Evolutionary conservation across 2,329 filamentous ascomycete species (phyloP), one percentile per base, ranked within the genome.

Genomic region (Ampelomyces quisqualis): DNA sequence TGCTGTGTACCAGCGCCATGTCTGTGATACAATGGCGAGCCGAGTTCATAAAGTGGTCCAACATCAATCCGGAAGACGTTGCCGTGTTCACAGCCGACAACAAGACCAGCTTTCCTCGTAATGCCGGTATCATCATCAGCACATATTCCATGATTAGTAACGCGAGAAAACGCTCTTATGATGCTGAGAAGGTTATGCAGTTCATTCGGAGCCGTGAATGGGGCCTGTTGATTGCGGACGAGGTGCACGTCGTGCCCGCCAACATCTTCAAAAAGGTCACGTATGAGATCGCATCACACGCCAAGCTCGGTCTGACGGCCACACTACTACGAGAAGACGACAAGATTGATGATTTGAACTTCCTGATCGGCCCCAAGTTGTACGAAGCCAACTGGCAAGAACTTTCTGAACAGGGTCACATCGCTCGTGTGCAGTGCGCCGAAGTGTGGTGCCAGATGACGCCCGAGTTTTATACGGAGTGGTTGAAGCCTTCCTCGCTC

Each of bases 371-470:
- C 0, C 93, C 93, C 0, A 98, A 98, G 68, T 76, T 98, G 0
- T 98, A 95, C 64, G 93, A 98, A 70, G 93, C 93, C 19, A 98
- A 98, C 67, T 98, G 93, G 93, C 95, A 97, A 84, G 93, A 98
- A 68, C 79, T 98, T 27, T 93, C 91, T 1, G 88, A 96, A 60
- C 90, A 96, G 70, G 93, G 93, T 1, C 90, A 96, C 64, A 98
- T 98, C 66, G 93, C 93, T 23, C 86, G 89, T 55, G 93, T 98
- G 2, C 93, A 98, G 68, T 98, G 93, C 68, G 93, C 93, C 10
- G 93, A 98, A 69, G 93, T 98, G 5, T 98, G 93, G 93, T 98
- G 93, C 63, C 90, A 91, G 2, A 98, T 98, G 93, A 95, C 93
- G 0, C 93, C 90, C 0, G 93, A 98, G 57, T 98, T 98, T 65